Evolutionary conservation across 179 eudicot genomes (phyloP), one percentile per base, ranked within the genome.

Genomic region (Spinacia oleracea): DNA sequence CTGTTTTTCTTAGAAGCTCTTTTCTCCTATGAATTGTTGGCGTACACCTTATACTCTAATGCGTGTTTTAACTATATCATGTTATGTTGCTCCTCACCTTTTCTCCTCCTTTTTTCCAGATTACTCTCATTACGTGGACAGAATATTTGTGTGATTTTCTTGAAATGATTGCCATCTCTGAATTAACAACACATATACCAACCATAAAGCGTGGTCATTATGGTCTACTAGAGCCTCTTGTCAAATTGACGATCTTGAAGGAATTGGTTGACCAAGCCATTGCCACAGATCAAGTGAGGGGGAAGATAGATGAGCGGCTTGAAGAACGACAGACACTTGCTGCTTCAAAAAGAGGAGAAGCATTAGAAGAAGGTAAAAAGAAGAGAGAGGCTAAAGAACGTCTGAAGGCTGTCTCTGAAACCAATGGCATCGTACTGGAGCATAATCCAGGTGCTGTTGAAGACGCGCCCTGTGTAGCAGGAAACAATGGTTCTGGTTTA

Each of bases 121-220:
- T 96, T 75, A 87, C 98, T 35, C 74, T 87, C 73, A 29, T 91
- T 69, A 92, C 91, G 16, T 96, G 99, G 99, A 85, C 88, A 2
- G 98, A 96, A 75, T 92, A 90, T 86, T 76, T 96, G 81, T 94
- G 94, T 74, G 98, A 92, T 81, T 96, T 96, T 77, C 69, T 96
- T 81, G 98, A 94, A 79, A 84, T 89, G 95, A 70, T 79, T 23
- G 80, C 74, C 72, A 72, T 53, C 70, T 81, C 82, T 68, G 93
- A 88, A 80, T 79, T 91, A 75, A 76, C 88, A 20, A 48, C 76
- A 75, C 86, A 84, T 81, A 77, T 85, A 58, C 75, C 88, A 79
- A 96, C 98, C 66, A 96, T 96, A 67, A 92, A 84, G 83, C 88
- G 98, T 73, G 99, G 99, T 18, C 97, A 92, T 81, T 96, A 94